phyloP scores from a whole-genome alignment of 805 yeast genomes.

The Monosporozyma aerobia region DNA sequence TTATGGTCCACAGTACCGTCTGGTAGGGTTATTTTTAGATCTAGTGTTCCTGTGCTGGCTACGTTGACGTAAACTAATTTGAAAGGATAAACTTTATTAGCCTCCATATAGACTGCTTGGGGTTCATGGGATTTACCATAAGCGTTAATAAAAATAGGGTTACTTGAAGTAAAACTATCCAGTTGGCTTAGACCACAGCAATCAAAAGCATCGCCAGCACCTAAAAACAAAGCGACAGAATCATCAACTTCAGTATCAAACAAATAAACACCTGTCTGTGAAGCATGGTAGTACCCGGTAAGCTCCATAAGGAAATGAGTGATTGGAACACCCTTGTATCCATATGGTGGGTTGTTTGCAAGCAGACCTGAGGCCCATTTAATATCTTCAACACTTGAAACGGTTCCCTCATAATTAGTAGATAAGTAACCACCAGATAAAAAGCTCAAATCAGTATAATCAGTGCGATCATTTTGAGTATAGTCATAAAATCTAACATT shows the following conservation, averaged over 20 bases:
- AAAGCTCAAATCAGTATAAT: neutral
- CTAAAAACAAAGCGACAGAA: constrained; percentile 25
- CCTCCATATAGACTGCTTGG: too few relatives aligned
- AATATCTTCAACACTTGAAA: neutral
- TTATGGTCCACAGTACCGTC: too few relatives aligned
- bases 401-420: neutral
- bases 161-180: neutral
- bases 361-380: neutral
- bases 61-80: too few relatives aligned
- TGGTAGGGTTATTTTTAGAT: too few relatives aligned
- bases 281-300: constrained; percentile 22
- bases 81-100: too few relatives aligned
- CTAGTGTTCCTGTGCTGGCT: too few relatives aligned
- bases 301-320: constrained; percentile 11
- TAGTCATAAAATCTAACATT: neutral
- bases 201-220: constrained; percentile 24
- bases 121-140: too few relatives aligned
- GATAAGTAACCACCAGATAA: neutral
- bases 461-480: neutral
- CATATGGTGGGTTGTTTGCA: neutral
- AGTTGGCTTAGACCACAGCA: constrained; percentile 22
- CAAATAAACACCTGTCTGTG: constrained; percentile 23
- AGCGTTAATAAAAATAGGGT: too few relatives aligned
- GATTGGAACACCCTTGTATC: neutral
- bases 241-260: constrained; percentile 27